phyloP scores from a whole-genome alignment of 179 eudicot species.

The Silene noctiflora region DNA sequence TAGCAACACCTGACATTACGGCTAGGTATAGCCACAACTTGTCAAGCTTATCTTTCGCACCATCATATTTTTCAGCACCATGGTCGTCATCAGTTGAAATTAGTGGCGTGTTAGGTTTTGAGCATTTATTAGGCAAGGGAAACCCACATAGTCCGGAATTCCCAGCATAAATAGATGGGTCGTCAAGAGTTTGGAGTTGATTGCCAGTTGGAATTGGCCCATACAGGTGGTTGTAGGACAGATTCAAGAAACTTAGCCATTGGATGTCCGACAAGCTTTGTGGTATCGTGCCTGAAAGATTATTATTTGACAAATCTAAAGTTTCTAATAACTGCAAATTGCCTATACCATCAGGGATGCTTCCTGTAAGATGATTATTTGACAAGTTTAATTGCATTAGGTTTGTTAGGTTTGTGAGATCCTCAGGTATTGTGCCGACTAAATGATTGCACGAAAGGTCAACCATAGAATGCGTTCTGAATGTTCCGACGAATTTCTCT shows the following conservation, averaged over 20 bases:
- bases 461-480: neutral
- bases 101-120: neutral
- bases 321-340: neutral
- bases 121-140: neutral
- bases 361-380: constrained; percentile 3
- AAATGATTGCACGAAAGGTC: neutral
- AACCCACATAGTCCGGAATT: constrained; percentile 1
- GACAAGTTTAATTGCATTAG: constrained; percentile 4
- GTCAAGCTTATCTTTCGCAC: too few relatives aligned
- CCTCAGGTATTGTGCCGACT: neutral
- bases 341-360: neutral
- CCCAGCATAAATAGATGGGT: constrained; percentile 9
- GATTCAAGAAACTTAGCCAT: neutral
- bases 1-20: neutral
- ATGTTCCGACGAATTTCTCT: neutral
- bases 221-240: constrained; percentile 6
- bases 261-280: neutral
- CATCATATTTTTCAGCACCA: neutral
- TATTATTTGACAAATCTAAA: neutral
- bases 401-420: constrained; percentile 3
- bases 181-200: constrained; percentile 7
- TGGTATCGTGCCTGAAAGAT: neutral
- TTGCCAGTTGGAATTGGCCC: constrained; percentile 11
- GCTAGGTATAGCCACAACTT: constrained; percentile 2
- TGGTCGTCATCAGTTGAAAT: neutral